These are phyloP conservation scores for Stylonectria norvegica DNA, from an alignment of 2,329 filamentous ascomycete species.

Conservation along the genomic window DNA sequence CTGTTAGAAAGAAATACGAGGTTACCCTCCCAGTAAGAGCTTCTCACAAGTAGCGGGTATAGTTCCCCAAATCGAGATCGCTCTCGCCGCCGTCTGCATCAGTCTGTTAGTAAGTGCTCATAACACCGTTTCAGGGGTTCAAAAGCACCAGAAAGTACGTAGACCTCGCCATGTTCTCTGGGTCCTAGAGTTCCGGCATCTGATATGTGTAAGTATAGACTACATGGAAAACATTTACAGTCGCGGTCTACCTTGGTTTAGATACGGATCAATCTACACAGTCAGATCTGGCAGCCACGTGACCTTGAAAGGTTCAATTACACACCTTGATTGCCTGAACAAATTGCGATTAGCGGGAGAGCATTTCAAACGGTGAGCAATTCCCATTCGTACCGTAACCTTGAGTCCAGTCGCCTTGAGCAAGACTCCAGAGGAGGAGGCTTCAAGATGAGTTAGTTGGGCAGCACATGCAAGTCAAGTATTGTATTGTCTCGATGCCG, in stretches of 20 bases:
- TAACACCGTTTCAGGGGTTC: conserved; percentile 4
- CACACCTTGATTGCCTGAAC: background rate
- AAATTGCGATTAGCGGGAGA: conserved; percentile 8
- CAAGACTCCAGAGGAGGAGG: conserved; percentile 57
- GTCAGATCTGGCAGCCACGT: conserved; percentile 31
- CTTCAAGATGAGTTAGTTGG: conserved; percentile 13
- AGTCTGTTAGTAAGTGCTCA: conserved; percentile 3
- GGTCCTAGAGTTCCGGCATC: conserved; percentile 24
- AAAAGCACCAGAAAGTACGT: conserved; percentile 71
- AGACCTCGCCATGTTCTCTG: conserved; percentile 74
- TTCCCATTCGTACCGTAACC: conserved; percentile 42
- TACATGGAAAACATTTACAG: background rate
- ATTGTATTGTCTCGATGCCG: too few relatives aligned
- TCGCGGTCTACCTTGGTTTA: conserved; percentile 29
- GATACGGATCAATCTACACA: conserved; percentile 47
- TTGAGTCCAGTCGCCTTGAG: conserved; percentile 78
- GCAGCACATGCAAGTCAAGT: too few relatives aligned
- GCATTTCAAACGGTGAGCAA: background rate
- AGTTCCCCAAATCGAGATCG: conserved; percentile 57
- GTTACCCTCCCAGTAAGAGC: conserved; percentile 46
- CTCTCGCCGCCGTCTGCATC: conserved; percentile 27
- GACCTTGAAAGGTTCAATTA: conserved; percentile 5
- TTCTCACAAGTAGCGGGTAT: too few relatives aligned
- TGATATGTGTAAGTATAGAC: background rate
- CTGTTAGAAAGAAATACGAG: conserved; percentile 1